Base-by-base conservation (phyloP, 345 rosid genomes). In the Viola odorata region DNA sequence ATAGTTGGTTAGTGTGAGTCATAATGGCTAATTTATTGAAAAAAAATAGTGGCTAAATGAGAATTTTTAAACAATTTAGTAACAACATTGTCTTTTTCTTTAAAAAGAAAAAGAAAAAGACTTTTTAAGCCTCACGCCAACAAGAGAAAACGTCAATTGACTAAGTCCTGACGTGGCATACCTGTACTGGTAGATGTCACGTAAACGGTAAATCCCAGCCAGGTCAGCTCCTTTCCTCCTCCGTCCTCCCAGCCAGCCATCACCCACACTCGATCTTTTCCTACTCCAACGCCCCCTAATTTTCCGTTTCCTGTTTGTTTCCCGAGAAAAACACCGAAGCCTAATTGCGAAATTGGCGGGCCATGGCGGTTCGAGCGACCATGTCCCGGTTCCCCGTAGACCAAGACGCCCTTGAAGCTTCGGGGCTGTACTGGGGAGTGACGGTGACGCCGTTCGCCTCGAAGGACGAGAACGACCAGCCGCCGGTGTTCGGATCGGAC, bases 401-500 rank as follows among this genome's bases (percentile, higher is more conserved):
- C 71, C 58, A 78, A 3, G 97, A 88, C 73, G 88, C 86, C 37
- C 87, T 81, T 68, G 97, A 90, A 53, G 73, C 83, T 11, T 86
- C 92, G 8, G 97, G 96, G 32, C 76, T 94, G 12, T 96, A 97
- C 0, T 94, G 99, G 99, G 97, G 97, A 14, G 64, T 88, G 49
- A 88, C 96, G 12, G 84, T 94, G 17, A 83, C 95, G 17, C 99
- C 99, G 55, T 90, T 94, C 74, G 81, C 97, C 3, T 23, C 87
- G 23, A 78, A 81, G 82, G 99, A 90, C 73, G 96, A 94, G 84
- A 84, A 69, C 80, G 92, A 85, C n/a, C 74, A 67, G 73, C 65
- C 79, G 7, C 92, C 99, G 41, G 84, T 70, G 9, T 86, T 77
- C 71, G 99, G 99, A 78, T 85, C 83, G 47, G 82, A 82, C 58